Evolutionary conservation across 306 rosid species (phyloP), one percentile per base, ranked within the genome.

Genomic region (Aeschynomene evenia): DNA sequence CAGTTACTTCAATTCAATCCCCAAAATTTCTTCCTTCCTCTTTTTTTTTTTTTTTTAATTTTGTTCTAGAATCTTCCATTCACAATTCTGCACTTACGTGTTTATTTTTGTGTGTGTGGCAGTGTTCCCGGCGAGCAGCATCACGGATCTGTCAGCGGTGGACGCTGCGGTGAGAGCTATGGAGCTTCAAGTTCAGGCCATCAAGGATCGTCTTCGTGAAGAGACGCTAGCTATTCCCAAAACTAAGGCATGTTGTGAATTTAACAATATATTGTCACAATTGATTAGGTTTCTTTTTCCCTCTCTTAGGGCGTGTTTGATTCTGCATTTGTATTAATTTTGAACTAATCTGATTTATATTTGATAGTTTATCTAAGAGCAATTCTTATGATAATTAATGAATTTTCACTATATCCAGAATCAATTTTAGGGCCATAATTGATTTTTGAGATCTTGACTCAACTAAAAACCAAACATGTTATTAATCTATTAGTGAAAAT

Each of bases 151-250:
- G 60, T 82, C 88, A 6, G 86, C 91, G 7, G 82, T 93, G 64
- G 98, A 90, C 53, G 78, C 87, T 26, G 80, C 91, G 3, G 73
- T 90, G 76, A 88, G 56, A 68, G 87, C 84, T 4, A 84, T 90
- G 91, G 98, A 93, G 86, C 81, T 90, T 75, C 97, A 93, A 86
- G 88, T 90, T 7, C 91, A 90, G 76, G 82, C 84, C 16, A 88
- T 93, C 81, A 88, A 90, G 84, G 96, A 82, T 34, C 88, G 88
- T 7, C 71, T 93, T 67, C 90, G 89, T 11, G 94, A 90, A 63
- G 97, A 93, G 75, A 82, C 86, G 11, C 83, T 80, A 68, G 94
- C 97, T 16, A 90, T 93, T 71, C 94, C 97, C 15, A 93, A 90
- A 86, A 87, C 93, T 12, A 88, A 90, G 80, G 98, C 79, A 77